Evolutionary conservation across 1,284 basidiomycete genomes (phyloP).

Genomic region (Ceratobasidium sp.): DNA sequence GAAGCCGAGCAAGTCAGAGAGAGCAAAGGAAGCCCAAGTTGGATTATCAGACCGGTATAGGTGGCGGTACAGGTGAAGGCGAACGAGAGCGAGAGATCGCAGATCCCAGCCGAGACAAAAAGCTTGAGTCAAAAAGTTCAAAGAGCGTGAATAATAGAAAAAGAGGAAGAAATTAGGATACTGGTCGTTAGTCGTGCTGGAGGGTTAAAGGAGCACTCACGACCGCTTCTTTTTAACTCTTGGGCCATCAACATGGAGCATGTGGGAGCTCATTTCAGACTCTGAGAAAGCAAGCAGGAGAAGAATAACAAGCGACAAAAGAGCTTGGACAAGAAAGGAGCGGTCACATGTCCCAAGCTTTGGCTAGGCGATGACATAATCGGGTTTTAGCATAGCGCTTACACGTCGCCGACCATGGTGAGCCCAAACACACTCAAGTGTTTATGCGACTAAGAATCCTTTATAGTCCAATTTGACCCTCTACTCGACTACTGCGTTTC

Average conservation of each 20-base stretch:
- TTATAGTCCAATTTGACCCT: constrained; percentile 81
- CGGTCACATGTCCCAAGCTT: background rate
- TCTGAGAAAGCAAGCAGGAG: background rate
- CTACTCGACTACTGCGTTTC: constrained; percentile 87
- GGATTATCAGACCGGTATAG: constrained; percentile 41
- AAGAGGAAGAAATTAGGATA: constrained; percentile 15
- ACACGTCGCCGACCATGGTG: constrained; percentile 32
- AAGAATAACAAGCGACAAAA: constrained; percentile 8
- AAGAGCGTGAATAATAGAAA: constrained; percentile 8
- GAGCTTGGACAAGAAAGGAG: constrained; percentile 21
- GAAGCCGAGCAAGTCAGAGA: constrained; percentile 24
- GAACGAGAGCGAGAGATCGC: constrained; percentile 40
- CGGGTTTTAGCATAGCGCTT: background rate
- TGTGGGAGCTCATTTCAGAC: constrained; percentile 19
- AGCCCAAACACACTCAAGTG: background rate
- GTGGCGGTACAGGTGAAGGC: constrained; percentile 21
- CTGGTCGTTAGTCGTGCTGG: constrained; percentile 26
- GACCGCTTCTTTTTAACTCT: constrained; percentile 44
- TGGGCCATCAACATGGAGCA: constrained; percentile 22
- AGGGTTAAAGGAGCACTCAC: constrained; percentile 12
- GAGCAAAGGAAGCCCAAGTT: constrained; percentile 17
- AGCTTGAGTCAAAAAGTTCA: constrained; percentile 13
- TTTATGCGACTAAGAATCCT: background rate
- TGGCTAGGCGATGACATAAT: background rate
- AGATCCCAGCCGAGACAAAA: constrained; percentile 38